Conservation (phyloP, 1,284 basidiomycete genomes). For the Ceratobasidium sp. region DNA sequence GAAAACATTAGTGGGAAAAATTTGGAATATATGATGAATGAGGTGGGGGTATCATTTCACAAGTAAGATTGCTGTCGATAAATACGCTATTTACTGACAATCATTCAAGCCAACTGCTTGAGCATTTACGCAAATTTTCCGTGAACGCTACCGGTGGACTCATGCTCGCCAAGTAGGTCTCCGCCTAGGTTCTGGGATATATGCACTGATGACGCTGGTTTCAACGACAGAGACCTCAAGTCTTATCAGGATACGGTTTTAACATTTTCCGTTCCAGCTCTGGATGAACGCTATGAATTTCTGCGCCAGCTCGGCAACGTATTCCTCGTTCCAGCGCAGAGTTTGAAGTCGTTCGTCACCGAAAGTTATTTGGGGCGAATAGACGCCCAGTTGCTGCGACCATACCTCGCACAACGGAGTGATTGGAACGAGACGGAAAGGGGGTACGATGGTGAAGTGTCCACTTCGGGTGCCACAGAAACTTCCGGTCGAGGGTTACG, state of each 20-base stretch:
- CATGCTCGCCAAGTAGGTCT: conserved; percentile 92
- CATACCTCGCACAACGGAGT: conserved; percentile 88
- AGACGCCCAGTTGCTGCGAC: conserved; percentile 84
- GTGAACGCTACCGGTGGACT: conserved; percentile 96
- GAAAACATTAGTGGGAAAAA: conserved; percentile 90
- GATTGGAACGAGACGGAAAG: conserved; percentile 78
- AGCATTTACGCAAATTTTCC: conserved; percentile 95
- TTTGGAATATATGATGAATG: conserved; percentile 87
- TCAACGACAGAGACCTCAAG: conserved; percentile 80
- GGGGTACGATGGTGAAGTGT: conserved; percentile 25
- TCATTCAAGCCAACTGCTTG: conserved; percentile 76
- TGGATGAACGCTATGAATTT: conserved; percentile 97
- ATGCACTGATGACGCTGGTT: conserved; percentile 8
- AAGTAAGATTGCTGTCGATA: conserved; percentile 56
- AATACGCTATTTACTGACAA: background rate
- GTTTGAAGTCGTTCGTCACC: conserved; percentile 90
- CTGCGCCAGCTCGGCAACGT: conserved; percentile 96
- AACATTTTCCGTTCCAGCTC: conserved; percentile 78
- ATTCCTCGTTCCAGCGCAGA: conserved; percentile 93
- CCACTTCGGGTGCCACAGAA: conserved; percentile 37
- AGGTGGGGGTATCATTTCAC: conserved; percentile 95
- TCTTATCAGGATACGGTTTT: conserved; percentile 92
- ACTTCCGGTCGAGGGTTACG: conserved; percentile 60
- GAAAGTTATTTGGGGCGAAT: conserved; percentile 92
- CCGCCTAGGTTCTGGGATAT: background rate